Evolutionary conservation across 139 green algal species (phyloP), one percentile per base, ranked within the genome.

Genomic region (Chlamydomonas applanata): DNA sequence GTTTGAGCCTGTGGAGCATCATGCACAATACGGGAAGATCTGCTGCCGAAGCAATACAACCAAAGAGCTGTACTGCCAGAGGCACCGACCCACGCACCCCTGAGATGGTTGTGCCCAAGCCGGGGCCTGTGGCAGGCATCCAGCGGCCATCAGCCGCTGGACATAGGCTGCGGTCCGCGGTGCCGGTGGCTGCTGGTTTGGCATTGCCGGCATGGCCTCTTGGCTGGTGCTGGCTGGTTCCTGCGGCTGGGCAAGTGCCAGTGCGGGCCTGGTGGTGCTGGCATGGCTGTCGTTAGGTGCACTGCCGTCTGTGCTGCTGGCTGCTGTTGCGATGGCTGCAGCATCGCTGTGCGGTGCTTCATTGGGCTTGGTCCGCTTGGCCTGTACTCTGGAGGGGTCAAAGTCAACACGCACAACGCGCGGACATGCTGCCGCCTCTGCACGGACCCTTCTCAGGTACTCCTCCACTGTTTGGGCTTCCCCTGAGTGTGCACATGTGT

Each of bases 361-460:
- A 29, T 49, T 49, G 7, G 40, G 40, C 40, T 49, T 49, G 11
- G 7, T 49, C 7, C 40, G 40, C 40, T 49, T 49, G 40, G 40
- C 7, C 40, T 49, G 40, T 7, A 49, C 40, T 11, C 11, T 7
- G 11, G 40, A 49, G 7, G 44, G 30, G 30, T 78, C 65, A 30
- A 77, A 49, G 29, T 89, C 83, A 11, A 79, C 79, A 29, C 83
- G 79, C 32, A 85, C 80, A 40, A 89, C 71, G 62, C 75, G 77
- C 1, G 84, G 84, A 63, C 80, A 86, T 19, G 49, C 59, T 19
- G 75, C 68, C 1, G 84, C 81, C 67, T 89, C 80, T 33, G 69
- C 75, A 2, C 84, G 78, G 40, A 89, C 84, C 20, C 78, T 72
- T n/a, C 59, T 72, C 36, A 89, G 73, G 73, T 89, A 89, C 65